These are phyloP conservation scores for Debaryomyces maramus DNA, from an alignment of 805 yeast species.

Conservation along the genomic window DNA sequence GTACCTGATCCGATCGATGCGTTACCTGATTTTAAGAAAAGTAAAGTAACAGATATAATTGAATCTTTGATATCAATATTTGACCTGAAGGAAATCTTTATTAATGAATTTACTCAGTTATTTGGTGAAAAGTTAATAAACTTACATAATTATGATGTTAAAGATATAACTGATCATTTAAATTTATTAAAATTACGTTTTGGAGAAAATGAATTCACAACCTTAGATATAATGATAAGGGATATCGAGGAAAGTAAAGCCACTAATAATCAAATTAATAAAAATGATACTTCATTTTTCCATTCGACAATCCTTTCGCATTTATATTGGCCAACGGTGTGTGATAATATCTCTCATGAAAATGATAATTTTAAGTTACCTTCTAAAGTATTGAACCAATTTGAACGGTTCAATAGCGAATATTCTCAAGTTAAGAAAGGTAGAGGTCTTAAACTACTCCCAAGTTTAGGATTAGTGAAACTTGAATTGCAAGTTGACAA, in stretches of 20 bases:
- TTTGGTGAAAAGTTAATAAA: conserved; percentile 59
- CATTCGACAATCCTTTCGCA: conserved; percentile 70
- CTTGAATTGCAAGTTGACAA: conserved; percentile 55
- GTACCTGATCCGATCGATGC: conserved; percentile 88
- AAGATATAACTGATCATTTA: conserved; percentile 44
- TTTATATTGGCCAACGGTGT: conserved; percentile 75
- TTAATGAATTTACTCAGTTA: conserved; percentile 60
- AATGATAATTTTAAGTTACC: conserved; percentile 53
- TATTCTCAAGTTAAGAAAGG: conserved; percentile 54
- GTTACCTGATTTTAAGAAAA: conserved; percentile 74
- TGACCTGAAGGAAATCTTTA: conserved; percentile 65
- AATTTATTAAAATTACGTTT: conserved; percentile 60
- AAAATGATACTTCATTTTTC: conserved; percentile 20
- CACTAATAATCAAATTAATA: conserved; percentile 41
- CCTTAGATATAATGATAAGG: conserved; percentile 79
- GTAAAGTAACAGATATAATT: conserved; percentile 62
- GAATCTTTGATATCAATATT: conserved; percentile 71
- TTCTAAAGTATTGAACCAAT: conserved; percentile 33
- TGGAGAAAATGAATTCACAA: conserved; percentile 63
- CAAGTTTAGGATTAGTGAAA: conserved; percentile 61
- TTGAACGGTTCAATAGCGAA: conserved; percentile 43
- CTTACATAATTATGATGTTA: conserved; percentile 39
- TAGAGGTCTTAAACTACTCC: conserved; percentile 56
- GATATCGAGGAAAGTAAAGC: conserved; percentile 62
- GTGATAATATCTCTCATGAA: conserved; percentile 24